Evolutionary conservation across 345 rosid species (phyloP).

Genomic region (Heritiera fomes): DNA sequence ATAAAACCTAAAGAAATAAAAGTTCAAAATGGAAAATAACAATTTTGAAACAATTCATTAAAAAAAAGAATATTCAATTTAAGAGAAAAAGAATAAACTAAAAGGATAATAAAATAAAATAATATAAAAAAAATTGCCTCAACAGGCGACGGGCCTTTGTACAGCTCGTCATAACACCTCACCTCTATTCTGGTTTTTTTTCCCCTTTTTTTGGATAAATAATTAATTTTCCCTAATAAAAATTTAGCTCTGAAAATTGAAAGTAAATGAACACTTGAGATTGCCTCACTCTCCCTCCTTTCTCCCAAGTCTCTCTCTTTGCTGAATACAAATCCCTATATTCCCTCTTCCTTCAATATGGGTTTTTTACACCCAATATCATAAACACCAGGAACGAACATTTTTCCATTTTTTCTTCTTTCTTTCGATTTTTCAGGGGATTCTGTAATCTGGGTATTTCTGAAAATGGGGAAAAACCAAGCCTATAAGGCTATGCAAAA

Average conservation of each 20-base stretch:
- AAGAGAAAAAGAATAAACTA: neutral
- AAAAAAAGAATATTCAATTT: neutral
- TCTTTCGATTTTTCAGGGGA: neutral
- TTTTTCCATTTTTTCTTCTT: neutral
- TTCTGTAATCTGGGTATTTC: constrained; percentile 14
- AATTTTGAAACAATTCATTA: neutral
- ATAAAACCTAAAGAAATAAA: too few relatives aligned
- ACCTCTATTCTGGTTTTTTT: neutral
- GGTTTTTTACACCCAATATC: neutral
- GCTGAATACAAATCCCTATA: neutral
- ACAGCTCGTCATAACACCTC: neutral
- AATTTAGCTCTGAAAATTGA: neutral
- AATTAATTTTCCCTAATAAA: neutral
- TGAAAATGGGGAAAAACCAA: constrained; percentile 95
- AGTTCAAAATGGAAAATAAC: neutral
- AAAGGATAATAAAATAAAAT: neutral
- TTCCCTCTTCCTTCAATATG: neutral
- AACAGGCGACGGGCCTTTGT: neutral
- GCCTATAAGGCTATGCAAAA: constrained; percentile 99
- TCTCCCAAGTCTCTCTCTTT: neutral
- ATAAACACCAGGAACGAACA: neutral
- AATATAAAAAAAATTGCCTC: neutral
- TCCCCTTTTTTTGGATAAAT: neutral
- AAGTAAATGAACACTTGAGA: neutral
- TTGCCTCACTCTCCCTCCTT: neutral